A percentile compares a stretch with the other conserved stretches of the same genome.
Conservation (phyloP, 2,329 filamentous ascomycete species). For the Pseudocercospora crystallina region DNA sequence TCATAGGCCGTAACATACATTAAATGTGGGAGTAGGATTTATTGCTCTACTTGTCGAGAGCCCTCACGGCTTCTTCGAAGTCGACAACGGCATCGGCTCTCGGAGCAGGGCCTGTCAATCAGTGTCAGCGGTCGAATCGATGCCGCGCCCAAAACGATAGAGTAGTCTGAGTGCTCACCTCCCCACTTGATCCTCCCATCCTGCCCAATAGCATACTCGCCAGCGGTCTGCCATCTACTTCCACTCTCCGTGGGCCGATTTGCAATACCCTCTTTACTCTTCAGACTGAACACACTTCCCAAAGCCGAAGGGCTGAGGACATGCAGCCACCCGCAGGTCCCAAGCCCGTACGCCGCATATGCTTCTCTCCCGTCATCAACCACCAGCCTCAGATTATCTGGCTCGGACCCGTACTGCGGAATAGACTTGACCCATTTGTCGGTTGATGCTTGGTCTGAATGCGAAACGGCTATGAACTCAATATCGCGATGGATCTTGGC, state of each 20-base stretch:
- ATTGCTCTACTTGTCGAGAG: not conserved
- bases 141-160: too few relatives aligned
- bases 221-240: conserved; percentile 66
- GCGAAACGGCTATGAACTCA: conserved; percentile 63
- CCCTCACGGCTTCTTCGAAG: conserved; percentile 48
- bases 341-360: conserved; percentile 61
- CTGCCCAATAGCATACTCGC: conserved; percentile 61
- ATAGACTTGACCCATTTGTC: conserved; percentile 55
- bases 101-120: conserved; percentile 37
- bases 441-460: conserved; percentile 55
- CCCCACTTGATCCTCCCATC: conserved; percentile 56
- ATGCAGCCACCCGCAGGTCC: conserved; percentile 61
- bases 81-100: conserved; percentile 57
- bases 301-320: conserved; percentile 60
- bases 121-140: too few relatives aligned
- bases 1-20: too few relatives aligned
- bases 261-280: conserved; percentile 64
- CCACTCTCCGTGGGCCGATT: conserved; percentile 66
- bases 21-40: too few relatives aligned
- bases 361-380: conserved; percentile 60
- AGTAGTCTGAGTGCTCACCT: conserved; percentile 7
- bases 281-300: conserved; percentile 58
- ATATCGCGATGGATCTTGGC: conserved; percentile 53
- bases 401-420: conserved; percentile 49
- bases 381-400: conserved; percentile 59